Conservation (phyloP, 1,284 basidiomycete species). For the Ustilago shanxiensis region DNA sequence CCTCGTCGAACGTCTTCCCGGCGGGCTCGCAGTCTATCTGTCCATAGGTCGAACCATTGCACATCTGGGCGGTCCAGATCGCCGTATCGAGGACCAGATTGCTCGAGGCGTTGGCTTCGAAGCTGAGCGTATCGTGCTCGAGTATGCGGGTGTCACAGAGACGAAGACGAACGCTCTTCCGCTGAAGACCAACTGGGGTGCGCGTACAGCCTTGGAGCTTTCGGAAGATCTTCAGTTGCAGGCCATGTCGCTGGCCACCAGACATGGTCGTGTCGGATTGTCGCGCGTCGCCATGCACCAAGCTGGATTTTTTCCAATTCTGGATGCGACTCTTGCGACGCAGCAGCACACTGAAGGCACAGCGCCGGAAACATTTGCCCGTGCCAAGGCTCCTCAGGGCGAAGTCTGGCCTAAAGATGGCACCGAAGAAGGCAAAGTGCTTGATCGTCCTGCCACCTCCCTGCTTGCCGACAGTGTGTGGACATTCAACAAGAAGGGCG, state of each 20-base stretch:
- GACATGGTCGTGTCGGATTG: constrained; percentile 49
- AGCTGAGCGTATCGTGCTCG: constrained; percentile 52
- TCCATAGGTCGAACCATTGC: constrained; percentile 56
- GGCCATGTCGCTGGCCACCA: constrained; percentile 41
- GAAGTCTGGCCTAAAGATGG: constrained; percentile 14
- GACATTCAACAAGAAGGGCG: constrained; percentile 50
- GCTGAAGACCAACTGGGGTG: constrained; percentile 49
- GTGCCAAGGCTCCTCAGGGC: constrained; percentile 26
- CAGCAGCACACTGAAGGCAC: constrained; percentile 56
- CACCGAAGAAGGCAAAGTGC: background rate
- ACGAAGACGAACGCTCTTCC: constrained; percentile 32
- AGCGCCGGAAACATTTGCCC: constrained; percentile 26
- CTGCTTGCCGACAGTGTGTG: constrained; percentile 60
- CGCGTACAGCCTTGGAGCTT: constrained; percentile 56
- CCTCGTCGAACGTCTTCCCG: constrained; percentile 52
- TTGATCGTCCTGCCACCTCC: constrained; percentile 34
- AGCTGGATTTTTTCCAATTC: constrained; percentile 67
- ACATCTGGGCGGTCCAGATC: constrained; percentile 57
- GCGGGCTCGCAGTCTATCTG: constrained; percentile 47
- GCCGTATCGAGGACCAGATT: constrained; percentile 47
- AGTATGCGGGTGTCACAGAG: constrained; percentile 48
- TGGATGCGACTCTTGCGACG: constrained; percentile 65
- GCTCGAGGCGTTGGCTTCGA: constrained; percentile 61
- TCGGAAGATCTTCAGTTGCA: constrained; percentile 58
- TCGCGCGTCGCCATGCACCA: constrained; percentile 57